A percentile compares a stretch with the other conserved stretches of the same genome.
Conservation (phyloP, 768 basidiomycete genomes). For the Termitomyces eurrhizus region DNA sequence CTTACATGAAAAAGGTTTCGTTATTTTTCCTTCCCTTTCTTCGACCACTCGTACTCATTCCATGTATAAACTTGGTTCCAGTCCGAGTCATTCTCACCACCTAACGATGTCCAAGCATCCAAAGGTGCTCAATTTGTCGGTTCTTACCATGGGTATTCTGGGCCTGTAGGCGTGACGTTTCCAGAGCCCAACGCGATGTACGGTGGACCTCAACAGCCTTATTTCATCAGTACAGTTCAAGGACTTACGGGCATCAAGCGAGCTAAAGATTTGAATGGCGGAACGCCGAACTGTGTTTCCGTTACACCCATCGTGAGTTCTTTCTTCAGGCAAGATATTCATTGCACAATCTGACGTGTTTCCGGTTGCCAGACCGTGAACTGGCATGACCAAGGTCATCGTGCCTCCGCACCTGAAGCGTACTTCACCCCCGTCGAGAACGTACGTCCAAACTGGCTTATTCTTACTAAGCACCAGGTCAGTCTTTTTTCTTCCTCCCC, state of each 20-base stretch:
- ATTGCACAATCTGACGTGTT: too few species aligned
- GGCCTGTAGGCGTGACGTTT: constrained; percentile 52
- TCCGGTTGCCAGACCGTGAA: constrained; percentile 35
- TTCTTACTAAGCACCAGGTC: constrained; percentile 38
- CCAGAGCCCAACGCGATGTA: constrained; percentile 45
- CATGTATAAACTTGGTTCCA: constrained; percentile 9
- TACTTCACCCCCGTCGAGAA: constrained; percentile 52
- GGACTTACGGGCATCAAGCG: constrained; percentile 45
- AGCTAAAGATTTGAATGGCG: constrained; percentile 50
- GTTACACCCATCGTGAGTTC: constrained; percentile 45
- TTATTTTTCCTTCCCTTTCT: background rate
- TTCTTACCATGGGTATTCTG: constrained; percentile 47
- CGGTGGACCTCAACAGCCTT: constrained; percentile 49
- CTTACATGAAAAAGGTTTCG: constrained; percentile 45
- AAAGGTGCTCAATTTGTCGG: constrained; percentile 45
- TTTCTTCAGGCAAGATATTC: too few species aligned
- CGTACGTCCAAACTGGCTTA: constrained; percentile 44
- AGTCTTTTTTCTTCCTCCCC: background rate
- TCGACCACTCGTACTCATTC: background rate
- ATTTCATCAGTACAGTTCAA: constrained; percentile 45
- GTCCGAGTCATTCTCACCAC: constrained; percentile 46
- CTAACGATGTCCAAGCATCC: constrained; percentile 38
- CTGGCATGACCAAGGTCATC: constrained; percentile 45
- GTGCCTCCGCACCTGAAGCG: constrained; percentile 51
- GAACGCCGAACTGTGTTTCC: constrained; percentile 51